Evolutionary conservation across 305 asterid genomes (phyloP).

Genomic region (Fraxinus sp.): DNA sequence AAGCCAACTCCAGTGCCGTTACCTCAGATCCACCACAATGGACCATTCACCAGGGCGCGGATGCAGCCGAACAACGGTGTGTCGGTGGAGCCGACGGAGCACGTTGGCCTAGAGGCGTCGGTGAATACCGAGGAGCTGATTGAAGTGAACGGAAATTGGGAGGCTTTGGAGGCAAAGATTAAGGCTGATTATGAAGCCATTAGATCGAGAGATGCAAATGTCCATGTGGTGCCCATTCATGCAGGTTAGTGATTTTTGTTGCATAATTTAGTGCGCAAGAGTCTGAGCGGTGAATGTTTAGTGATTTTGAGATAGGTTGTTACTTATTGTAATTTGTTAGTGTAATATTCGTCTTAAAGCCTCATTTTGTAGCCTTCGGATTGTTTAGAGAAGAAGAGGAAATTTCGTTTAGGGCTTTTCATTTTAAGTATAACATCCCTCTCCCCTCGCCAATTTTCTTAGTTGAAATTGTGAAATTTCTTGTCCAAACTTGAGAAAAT

Average conservation of each 20-base stretch:
- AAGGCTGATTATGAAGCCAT: conserved; percentile 65
- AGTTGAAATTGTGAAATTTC: background rate
- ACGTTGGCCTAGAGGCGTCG: conserved; percentile 48
- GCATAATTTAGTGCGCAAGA: background rate
- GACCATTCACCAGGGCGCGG: conserved; percentile 89
- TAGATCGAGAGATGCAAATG: conserved; percentile 57
- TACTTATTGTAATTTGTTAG: conserved; percentile 15
- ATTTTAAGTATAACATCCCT: background rate
- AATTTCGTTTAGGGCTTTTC: background rate
- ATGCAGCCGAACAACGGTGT: conserved; percentile 61
- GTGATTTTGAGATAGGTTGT: conserved; percentile 1
- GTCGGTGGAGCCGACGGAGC: conserved; percentile 37
- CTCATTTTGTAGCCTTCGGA: conserved; percentile 16
- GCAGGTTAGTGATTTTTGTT: conserved; percentile 59
- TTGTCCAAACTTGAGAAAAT: background rate
- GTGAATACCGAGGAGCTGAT: conserved; percentile 44
- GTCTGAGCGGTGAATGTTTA: background rate
- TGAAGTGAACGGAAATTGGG: conserved; percentile 53
- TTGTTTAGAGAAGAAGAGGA: background rate
- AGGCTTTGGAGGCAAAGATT: conserved; percentile 76
- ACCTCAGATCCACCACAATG: conserved; percentile 87
- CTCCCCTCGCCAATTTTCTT: background rate
- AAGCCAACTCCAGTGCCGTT: conserved; percentile 64
- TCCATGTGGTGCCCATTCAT: conserved; percentile 85
- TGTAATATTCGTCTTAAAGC: conserved; percentile 18